Conservation (phyloP, 441 rosid genomes). For the Pelargonium exstipulatum region DNA sequence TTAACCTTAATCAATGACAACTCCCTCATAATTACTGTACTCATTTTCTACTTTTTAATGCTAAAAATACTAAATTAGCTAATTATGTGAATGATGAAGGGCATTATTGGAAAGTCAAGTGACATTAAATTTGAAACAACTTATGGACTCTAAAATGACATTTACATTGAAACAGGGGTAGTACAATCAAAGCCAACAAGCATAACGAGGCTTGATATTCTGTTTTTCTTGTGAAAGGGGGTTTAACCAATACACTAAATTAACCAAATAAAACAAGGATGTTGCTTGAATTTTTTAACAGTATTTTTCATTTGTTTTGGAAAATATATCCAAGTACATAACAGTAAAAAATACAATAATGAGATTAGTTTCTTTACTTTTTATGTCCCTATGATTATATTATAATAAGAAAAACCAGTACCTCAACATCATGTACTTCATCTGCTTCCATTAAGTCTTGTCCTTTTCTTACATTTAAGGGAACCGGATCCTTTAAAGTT, state of each 20-base stretch:
- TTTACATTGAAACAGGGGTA: too few relatives aligned
- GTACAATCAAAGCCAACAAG: neutral
- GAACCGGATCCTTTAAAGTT: constrained; percentile 69
- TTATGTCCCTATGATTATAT: neutral
- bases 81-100: too few relatives aligned
- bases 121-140: too few relatives aligned
- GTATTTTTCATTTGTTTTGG: neutral
- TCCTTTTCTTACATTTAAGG: constrained; percentile 57
- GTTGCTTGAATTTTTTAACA: neutral
- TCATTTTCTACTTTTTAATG: too few relatives aligned
- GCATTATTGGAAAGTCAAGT: too few relatives aligned
- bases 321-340: neutral
- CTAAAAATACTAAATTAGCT: too few relatives aligned
- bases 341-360: neutral
- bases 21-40: too few relatives aligned
- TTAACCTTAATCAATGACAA: too few relatives aligned
- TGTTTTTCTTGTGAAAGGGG: neutral
- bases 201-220: neutral
- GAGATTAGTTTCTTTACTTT: neutral
- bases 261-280: neutral
- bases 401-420: constrained; percentile 19
- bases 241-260: neutral
- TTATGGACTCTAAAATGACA: too few relatives aligned
- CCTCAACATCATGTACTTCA: constrained; percentile 49
- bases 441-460: constrained; percentile 69